Percentiles rank a stretch among this genome's conserved stretches.
Evolutionary conservation across 2,329 filamentous ascomycete species (phyloP).

Genomic region (Colletotrichum sp.): DNA sequence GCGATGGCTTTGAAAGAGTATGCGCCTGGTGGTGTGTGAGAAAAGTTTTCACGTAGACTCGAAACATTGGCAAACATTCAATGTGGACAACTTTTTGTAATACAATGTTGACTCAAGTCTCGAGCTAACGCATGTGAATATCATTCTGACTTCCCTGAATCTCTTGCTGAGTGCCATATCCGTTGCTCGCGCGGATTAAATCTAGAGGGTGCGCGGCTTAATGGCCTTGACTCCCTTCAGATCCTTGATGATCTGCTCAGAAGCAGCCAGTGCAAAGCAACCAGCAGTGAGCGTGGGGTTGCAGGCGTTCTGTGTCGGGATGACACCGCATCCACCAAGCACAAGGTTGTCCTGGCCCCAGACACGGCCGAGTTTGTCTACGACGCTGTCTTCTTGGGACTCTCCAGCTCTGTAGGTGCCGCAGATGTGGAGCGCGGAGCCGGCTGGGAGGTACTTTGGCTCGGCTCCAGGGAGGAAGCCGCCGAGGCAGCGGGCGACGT

Average conservation of each 20-base stretch:
- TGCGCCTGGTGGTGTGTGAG: not conserved
- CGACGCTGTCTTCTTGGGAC: not conserved
- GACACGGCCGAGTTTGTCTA: not conserved
- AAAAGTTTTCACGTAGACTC: accelerated
- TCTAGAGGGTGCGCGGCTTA: not conserved
- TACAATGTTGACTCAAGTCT: not conserved
- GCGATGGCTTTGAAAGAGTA: not conserved
- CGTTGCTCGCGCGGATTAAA: accelerated
- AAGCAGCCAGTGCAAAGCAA: not conserved
- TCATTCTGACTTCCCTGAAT: not conserved
- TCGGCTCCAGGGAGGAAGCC: not conserved
- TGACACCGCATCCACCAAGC: not conserved
- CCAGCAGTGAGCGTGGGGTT: not conserved
- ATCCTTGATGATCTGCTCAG: not conserved
- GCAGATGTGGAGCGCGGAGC: not conserved
- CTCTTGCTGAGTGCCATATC: not conserved
- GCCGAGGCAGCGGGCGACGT: not conserved
- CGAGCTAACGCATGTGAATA: not conserved
- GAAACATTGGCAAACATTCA: accelerated
- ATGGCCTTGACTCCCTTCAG: not conserved
- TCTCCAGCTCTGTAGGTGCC: not conserved
- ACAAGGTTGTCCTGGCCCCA: not conserved
- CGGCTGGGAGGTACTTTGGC: not conserved
- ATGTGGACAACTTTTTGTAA: accelerated
- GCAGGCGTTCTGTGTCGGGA: not conserved